Conservation (phyloP, 495 filamentous ascomycete genomes). For the Trichoderma gamsii region DNA sequence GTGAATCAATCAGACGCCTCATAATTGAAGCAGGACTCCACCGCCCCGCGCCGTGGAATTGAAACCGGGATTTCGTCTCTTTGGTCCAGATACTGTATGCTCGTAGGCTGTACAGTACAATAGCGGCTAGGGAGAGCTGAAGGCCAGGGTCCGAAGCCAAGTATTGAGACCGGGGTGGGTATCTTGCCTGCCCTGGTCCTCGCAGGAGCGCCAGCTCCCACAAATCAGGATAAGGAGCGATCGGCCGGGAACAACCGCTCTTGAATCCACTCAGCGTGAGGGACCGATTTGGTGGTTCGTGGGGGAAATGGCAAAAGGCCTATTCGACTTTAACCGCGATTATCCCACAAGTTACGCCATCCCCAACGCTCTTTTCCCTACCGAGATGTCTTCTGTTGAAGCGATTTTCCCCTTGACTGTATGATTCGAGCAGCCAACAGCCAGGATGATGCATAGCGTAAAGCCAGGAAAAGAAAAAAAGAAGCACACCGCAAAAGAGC, state of each 20-base stretch:
- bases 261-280: neutral
- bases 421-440: neutral
- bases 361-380: neutral
- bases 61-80: too few relatives aligned
- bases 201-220: neutral
- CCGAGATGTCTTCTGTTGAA: neutral
- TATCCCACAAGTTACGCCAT: neutral
- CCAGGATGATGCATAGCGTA: neutral
- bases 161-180: neutral
- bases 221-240: neutral
- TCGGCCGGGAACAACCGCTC: conserved; percentile 1
- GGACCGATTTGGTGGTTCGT: neutral
- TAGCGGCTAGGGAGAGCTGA: too few relatives aligned
- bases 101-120: too few relatives aligned
- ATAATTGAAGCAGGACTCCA: too few relatives aligned
- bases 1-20: too few relatives aligned
- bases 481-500: neutral
- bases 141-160: too few relatives aligned
- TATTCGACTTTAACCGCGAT: neutral
- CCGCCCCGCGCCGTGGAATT: too few relatives aligned
- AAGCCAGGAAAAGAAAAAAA: neutral
- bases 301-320: neutral
- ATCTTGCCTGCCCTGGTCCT: neutral
- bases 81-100: too few relatives aligned
- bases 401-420: neutral